Evolutionary conservation across 306 rosid species (phyloP), one percentile per base, ranked within the genome.

Genomic region (Glycine latifolia): DNA sequence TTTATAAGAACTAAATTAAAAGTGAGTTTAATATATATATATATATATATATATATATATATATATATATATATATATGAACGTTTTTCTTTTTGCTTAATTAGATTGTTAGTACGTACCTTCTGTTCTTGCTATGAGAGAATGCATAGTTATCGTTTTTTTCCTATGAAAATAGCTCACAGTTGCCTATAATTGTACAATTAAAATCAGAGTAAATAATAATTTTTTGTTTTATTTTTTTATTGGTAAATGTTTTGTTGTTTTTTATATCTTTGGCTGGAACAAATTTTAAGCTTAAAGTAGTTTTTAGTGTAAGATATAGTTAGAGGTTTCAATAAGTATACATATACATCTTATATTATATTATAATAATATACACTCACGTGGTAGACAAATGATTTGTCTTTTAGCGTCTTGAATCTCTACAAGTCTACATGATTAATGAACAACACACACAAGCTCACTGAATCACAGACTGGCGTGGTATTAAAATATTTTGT

Each of bases 331-430:
- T 60, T 60, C 7, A 60, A 4, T 10, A 60, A 44, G 8, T 44
- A 20, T 0, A 39, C 54, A 43, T 26, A 0, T 26, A 26, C 31
- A 1, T 26, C 0, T 26, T 26, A 26, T 26, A 26, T 1, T 26
- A 26, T 26, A 26, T 61, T 8, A 16, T 14, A 6, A 49, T 15
- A 15, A 63, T 1, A 15, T 0, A 11, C 6, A 4, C 31, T 20
- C 53, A 59, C 15, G 67, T 15, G 67, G 15, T 80, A 37, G 58
- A 81, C 74, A 81, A 73, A 41, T 50, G 66, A 7, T 61, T 65
- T 53, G 39, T 52, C 75, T 41, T 81, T 13, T 31, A 44, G 33
- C 44, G 1, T 47, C 31, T 26, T 26, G 31, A 26, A 26, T 26
- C 31, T 26, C 31, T 26, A 26, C 31, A 26, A 26, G 31, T 26